These are phyloP conservation scores for Musa acuminata DNA, from an alignment of 176 grass and related monocot genomes.

Conservation along the genomic window DNA sequence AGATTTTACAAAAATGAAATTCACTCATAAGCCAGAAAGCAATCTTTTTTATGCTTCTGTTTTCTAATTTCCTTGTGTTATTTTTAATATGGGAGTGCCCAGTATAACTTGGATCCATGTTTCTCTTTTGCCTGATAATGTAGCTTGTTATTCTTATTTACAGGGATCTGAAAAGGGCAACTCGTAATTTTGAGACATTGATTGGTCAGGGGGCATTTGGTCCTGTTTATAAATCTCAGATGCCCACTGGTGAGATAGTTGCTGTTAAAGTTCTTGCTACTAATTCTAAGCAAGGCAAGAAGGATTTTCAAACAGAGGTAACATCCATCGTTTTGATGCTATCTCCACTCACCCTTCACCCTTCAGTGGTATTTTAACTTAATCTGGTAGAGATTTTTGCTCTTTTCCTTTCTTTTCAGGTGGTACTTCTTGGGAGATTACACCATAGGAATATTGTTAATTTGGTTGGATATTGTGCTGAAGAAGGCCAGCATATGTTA, in stretches of 20 bases:
- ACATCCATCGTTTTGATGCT: background rate
- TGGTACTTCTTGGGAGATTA: conserved; percentile 80
- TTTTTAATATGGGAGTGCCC: background rate
- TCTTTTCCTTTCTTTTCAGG: conserved; percentile 40
- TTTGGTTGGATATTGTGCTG: conserved; percentile 92
- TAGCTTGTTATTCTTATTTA: background rate
- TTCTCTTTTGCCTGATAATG: background rate
- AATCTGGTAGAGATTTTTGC: background rate
- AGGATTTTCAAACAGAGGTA: conserved; percentile 96
- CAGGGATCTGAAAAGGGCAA: conserved; percentile 91
- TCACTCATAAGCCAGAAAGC: no score
- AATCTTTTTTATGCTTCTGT: background rate
- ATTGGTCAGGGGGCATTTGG: conserved; percentile 91
- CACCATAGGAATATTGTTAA: conserved; percentile 97
- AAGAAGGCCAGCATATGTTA: conserved; percentile 84
- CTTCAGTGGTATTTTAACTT: background rate
- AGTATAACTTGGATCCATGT: background rate
- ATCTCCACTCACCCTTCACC: no score
- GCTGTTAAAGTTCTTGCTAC: conserved; percentile 86
- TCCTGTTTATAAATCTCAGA: conserved; percentile 85
- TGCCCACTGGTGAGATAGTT: conserved; percentile 73
- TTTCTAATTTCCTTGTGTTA: background rate
- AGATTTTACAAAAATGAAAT: no score
- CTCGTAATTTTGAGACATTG: conserved; percentile 75
- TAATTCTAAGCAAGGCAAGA: conserved; percentile 90